phyloP scores from a whole-genome alignment of 345 rosid species.

The Bretschneidera sinensis region DNA sequence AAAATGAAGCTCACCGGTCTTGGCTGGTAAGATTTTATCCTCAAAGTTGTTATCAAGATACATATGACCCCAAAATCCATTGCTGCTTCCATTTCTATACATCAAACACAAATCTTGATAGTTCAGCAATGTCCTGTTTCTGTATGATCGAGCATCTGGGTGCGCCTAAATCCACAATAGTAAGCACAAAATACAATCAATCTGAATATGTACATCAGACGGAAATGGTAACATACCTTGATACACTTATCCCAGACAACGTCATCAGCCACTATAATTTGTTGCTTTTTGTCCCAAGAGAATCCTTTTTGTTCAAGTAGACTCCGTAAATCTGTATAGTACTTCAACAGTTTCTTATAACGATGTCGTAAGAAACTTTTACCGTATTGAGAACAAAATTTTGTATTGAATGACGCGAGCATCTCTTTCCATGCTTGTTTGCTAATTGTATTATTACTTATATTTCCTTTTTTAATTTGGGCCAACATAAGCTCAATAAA shows the following conservation, averaged over 20 bases:
- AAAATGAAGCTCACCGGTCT: conserved; percentile 20
- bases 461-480: conserved; percentile 32
- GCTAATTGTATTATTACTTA: conserved; percentile 23
- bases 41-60: conserved; percentile 15
- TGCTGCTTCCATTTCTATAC: conserved; percentile 28
- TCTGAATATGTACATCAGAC: conserved; percentile 8
- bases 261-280: conserved; percentile 34
- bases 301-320: conserved; percentile 38
- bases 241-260: conserved; percentile 37
- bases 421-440: conserved; percentile 44
- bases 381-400: conserved; percentile 27
- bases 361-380: conserved; percentile 29
- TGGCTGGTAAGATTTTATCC: conserved; percentile 12
- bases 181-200: conserved; percentile 6
- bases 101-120: conserved; percentile 39
- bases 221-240: conserved; percentile 22
- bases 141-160: conserved; percentile 33
- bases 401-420: conserved; percentile 35
- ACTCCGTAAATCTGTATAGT: conserved; percentile 25
- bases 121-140: conserved; percentile 31
- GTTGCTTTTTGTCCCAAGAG: conserved; percentile 43
- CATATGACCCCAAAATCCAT: conserved; percentile 16
- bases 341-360: conserved; percentile 34
- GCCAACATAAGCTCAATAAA: conserved; percentile 46
- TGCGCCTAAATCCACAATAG: conserved; percentile 25